Percentiles rank a stretch among this genome's conserved stretches.
Conservation (phyloP, 257 asterid species). For the Penstemon barbatus region DNA sequence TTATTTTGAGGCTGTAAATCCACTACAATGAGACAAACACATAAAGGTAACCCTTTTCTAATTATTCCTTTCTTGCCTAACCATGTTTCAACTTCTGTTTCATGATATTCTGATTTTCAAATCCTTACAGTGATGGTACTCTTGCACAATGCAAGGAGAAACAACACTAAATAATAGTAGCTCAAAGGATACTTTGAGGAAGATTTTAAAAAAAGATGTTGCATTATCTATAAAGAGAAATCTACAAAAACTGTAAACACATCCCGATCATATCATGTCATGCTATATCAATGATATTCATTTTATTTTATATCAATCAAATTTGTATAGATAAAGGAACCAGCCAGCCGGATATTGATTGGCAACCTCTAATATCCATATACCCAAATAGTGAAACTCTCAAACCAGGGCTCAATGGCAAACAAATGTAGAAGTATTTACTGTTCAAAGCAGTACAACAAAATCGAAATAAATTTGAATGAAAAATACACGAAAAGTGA, state of each 20-base stretch:
- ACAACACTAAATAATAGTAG: neutral
- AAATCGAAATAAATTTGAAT: neutral
- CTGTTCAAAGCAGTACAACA: too few species aligned
- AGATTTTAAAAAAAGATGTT: neutral
- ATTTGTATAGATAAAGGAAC: too few species aligned
- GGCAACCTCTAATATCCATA: too few species aligned
- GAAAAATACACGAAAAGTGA: conserved; percentile 14
- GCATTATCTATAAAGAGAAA: neutral
- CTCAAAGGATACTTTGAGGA: conserved; percentile 17
- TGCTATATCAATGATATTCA: neutral
- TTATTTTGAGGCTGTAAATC: too few species aligned
- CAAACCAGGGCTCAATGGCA: conserved; percentile 11
- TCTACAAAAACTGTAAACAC: neutral
- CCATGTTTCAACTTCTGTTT: too few species aligned
- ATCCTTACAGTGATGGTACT: neutral
- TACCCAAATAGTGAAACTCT: neutral
- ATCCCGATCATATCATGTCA: neutral
- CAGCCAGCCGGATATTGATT: too few species aligned
- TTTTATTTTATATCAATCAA: too few species aligned
- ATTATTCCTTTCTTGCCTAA: too few species aligned
- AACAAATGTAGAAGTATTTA: neutral
- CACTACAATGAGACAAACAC: too few species aligned
- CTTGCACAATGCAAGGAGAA: conserved; percentile 8
- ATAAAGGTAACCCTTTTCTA: neutral
- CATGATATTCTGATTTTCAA: neutral